A percentile compares a stretch with the other conserved stretches of the same genome.
These are phyloP conservation scores for Secale cereale DNA, from an alignment of 176 grass and related monocot genomes.

Conservation along the genomic window DNA sequence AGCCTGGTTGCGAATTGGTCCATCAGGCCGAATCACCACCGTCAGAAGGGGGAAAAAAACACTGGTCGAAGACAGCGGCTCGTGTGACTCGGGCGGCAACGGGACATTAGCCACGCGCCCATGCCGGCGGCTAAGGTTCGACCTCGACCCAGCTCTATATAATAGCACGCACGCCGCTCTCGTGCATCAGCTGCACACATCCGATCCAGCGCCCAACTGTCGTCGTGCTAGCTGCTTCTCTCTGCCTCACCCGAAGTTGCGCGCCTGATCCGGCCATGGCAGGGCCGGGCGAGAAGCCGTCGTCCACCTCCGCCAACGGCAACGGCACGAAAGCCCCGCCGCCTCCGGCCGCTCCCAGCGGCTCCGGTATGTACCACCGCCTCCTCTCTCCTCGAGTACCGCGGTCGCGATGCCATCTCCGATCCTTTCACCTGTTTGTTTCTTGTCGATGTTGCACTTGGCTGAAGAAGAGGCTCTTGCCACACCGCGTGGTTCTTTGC, in stretches of 20 bases:
- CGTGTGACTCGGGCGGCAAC: not conserved
- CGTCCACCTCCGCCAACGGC: not conserved
- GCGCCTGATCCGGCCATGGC: not conserved
- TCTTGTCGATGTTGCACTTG: no score
- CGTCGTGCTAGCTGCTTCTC: not conserved
- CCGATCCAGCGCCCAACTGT: not conserved
- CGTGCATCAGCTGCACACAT: not conserved
- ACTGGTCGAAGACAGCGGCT: not conserved
- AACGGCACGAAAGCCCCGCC: slow-evolving; percentile 3
- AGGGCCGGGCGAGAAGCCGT: not conserved
- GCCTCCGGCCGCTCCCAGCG: slow-evolving; percentile 16
- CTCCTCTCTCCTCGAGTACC: no score
- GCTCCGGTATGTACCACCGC: slow-evolving; percentile 14
- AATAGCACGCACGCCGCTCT: not conserved
- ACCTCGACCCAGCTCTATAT: not conserved
- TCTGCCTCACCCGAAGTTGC: not conserved
- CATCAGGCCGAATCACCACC: not conserved
- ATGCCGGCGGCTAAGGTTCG: not conserved
- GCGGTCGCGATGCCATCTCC: not conserved
- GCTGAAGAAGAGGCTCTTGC: no score
- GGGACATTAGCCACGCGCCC: not conserved
- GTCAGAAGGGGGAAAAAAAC: not conserved
- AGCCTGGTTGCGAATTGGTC: not conserved
- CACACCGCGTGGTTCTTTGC: not conserved
- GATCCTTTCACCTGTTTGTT: not conserved